A percentile compares a stretch with the other conserved stretches of the same genome.
Evolutionary conservation across 768 basidiomycete species (phyloP).

Genomic region (Lactarius tabidus): DNA sequence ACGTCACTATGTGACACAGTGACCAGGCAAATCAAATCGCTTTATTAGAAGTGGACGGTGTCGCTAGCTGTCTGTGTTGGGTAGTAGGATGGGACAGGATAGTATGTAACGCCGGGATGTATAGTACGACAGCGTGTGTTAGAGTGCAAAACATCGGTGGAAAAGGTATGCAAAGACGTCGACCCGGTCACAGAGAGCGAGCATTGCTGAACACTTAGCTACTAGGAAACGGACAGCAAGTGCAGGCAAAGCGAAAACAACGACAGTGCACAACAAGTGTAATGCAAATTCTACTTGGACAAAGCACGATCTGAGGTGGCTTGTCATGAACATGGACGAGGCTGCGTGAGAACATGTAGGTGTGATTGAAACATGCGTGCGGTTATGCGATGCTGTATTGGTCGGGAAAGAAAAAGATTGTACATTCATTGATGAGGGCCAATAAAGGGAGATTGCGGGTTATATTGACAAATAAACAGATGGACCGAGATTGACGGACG

Average conservation of each 20-base stretch:
- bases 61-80: conserved; percentile 16
- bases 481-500: conserved; percentile 17
- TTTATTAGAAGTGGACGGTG: conserved; percentile 35
- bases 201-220: conserved; percentile 19
- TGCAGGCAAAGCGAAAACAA: conserved; percentile 16
- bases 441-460: conserved; percentile 16
- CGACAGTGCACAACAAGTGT: conserved; percentile 7
- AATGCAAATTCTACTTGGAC: conserved; percentile 7
- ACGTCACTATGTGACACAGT: conserved; percentile 11
- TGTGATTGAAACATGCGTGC: conserved; percentile 19
- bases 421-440: conserved; percentile 20
- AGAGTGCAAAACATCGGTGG: conserved; percentile 11
- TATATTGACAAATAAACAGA: conserved; percentile 24
- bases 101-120: conserved; percentile 19
- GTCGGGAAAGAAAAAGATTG: conserved; percentile 3
- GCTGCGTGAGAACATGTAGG: conserved; percentile 15
- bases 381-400: not conserved
- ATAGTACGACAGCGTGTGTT: conserved; percentile 10
- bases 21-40: conserved; percentile 5
- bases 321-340: conserved; percentile 20
- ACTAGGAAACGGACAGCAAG: conserved; percentile 13
- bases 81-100: conserved; percentile 1
- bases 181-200: conserved; percentile 3
- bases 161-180: conserved; percentile 1
- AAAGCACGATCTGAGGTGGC: not conserved